Conservation (phyloP, 306 rosid species). For the Cucumis cinereus region DNA sequence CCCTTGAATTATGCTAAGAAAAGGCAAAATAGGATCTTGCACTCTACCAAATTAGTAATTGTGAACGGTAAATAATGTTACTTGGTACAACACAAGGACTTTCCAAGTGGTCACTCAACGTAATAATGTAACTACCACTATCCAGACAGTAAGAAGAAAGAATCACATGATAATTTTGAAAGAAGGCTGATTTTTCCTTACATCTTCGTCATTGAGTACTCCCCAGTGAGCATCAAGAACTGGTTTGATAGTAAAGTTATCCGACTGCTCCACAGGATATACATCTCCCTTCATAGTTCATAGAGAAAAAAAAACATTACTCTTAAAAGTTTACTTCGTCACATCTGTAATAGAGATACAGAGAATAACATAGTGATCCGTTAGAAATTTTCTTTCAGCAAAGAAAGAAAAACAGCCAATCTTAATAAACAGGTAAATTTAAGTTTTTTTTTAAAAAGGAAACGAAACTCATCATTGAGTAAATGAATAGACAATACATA, state of each 20-base stretch:
- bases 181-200: constrained; percentile 12
- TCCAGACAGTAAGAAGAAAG: neutral
- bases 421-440: no score
- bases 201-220: constrained; percentile 43
- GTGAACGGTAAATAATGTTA: neutral
- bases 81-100: no score
- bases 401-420: no score
- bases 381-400: neutral
- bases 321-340: neutral
- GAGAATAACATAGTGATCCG: neutral
- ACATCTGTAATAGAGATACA: neutral
- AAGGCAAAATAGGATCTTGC: neutral
- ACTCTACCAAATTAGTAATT: neutral
- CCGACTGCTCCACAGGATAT: constrained; percentile 42
- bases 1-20: neutral
- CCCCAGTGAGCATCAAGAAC: constrained; percentile 63
- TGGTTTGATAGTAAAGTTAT: constrained; percentile 17
- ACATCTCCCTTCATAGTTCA: constrained; percentile 40
- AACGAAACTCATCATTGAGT: no score
- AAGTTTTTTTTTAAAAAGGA: no score
- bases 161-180: neutral
- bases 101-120: no score
- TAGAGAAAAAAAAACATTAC: neutral
- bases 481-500: no score
- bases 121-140: neutral